Evolutionary conservation across 1,139 yeast species (phyloP).

Genomic region (Blastobotrys capitulatus): DNA sequence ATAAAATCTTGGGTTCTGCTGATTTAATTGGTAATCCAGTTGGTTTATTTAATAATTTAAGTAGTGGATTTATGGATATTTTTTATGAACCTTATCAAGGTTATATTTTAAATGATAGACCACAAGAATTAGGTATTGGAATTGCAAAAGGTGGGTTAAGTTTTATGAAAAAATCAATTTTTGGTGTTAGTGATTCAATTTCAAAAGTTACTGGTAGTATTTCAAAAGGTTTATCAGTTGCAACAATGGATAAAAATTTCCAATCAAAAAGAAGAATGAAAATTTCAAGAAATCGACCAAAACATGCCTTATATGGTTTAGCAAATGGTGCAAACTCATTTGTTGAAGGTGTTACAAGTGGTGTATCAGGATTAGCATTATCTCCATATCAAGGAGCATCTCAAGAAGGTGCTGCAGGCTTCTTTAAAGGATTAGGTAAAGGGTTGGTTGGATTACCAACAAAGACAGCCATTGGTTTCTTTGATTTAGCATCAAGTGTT

Average conservation of each 20-base stretch:
- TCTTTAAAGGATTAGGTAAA: constrained; percentile 87
- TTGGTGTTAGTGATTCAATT: constrained; percentile 89
- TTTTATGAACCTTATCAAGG: constrained; percentile 98
- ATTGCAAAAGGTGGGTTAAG: constrained; percentile 94
- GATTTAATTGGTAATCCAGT: constrained; percentile 97
- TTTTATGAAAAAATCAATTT: constrained; percentile 89
- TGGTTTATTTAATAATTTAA: constrained; percentile 84
- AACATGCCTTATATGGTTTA: constrained; percentile 84
- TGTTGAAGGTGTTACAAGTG: constrained; percentile 80
- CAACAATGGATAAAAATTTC: constrained; percentile 78
- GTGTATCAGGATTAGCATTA: constrained; percentile 82
- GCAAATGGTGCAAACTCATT: constrained; percentile 86
- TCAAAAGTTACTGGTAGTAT: constrained; percentile 90
- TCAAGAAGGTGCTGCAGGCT: constrained; percentile 82
- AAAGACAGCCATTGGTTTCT: constrained; percentile 90
- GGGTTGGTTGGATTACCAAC: constrained; percentile 96
- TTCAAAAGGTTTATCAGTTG: constrained; percentile 90
- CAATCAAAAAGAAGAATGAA: constrained; percentile 63
- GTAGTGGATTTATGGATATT: constrained; percentile 93
- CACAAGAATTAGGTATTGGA: constrained; percentile 93
- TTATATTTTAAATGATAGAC: constrained; percentile 85
- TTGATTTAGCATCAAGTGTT: constrained; percentile 87
- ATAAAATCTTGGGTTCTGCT: constrained; percentile 92
- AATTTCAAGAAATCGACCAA: constrained; percentile 72
- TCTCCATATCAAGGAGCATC: constrained; percentile 90